Base-by-base conservation (phyloP, 768 basidiomycete species). In the Naematelia encephala region DNA sequence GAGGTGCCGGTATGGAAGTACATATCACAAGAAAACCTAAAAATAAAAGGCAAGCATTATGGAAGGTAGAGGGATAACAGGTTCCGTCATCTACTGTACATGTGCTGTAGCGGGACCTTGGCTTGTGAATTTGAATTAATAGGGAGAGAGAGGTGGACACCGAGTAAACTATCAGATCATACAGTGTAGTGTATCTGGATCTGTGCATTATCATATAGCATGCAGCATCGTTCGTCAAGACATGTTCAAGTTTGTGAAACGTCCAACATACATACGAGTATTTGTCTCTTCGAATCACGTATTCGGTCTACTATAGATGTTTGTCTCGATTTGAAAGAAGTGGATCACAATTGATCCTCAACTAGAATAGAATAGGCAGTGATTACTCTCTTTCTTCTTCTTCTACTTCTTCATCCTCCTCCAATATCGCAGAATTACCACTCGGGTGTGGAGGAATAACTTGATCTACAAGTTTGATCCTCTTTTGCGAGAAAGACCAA, bases 1-100 rank as follows among this genome's bases (percentile, higher is more conserved):
- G 88, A 58, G 87, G 85, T 39, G 77, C 85, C 81, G 90, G 86
- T 69, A 84, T 87, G 55, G 66, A 61, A 22, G 89, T 93, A 67
- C 89, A 91, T 76, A 82, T 94, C 73, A 91, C 90, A 47, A 84
- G 90, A 65, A 91, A 92, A 79, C 80, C 87, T 81, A 87, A 87
- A 78, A 88, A 86, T 65, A 73, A 77, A 34, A 57, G 62, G 53
- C 51, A 64, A 29, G 74, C 79, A 50, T 70, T 82, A 43, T 82
- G 78, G 78, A 81, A 82, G 78, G 80, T 82, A 50, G 80, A 73
- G 54, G 70, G 71, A 25, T 70, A 66, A 47, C n/a, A n/a, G n/a
- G 39, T 49, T 39, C 34, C 8, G 8, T 8, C 8, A 16, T 8
- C 34, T 39, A 16, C 8, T 8, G 34, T 39, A 8, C 34, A 39